phyloP scores from a whole-genome alignment of 2,329 filamentous ascomycete genomes.

The Alternaria ventricosa region DNA sequence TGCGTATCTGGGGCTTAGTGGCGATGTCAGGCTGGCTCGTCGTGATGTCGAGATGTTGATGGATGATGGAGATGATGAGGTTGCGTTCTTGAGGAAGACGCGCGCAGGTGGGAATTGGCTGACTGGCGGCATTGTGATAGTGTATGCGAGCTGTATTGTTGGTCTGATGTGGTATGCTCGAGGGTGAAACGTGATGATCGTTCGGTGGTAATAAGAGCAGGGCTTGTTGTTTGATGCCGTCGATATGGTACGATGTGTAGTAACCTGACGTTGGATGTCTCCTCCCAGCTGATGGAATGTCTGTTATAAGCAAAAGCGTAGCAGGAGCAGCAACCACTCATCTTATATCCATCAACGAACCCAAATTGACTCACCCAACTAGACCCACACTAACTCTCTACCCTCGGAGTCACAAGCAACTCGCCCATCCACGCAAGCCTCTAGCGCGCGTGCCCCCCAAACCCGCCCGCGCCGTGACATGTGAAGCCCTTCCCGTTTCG shows the following conservation, averaged over 20 bases:
- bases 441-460: background rate
- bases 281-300: background rate
- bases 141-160: background rate
- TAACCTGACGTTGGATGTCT: background rate
- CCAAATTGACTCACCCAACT: background rate
- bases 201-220: background rate
- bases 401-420: constrained; percentile 14
- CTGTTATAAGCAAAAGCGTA: background rate
- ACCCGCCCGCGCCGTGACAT: background rate
- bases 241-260: background rate
- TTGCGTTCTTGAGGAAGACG: constrained; percentile 36
- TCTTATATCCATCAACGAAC: constrained; percentile 4
- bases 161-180: background rate
- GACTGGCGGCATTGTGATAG: constrained; percentile 36
- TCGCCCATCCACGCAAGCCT: background rate
- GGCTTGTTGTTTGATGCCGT: background rate
- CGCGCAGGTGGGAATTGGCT: constrained; percentile 43
- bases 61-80: constrained; percentile 8
- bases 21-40: constrained; percentile 15
- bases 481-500: constrained; percentile 15
- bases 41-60: constrained; percentile 5
- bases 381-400: constrained; percentile 12
- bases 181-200: background rate
- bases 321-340: background rate
- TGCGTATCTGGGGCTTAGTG: constrained; percentile 22